A percentile compares a stretch with the other conserved stretches of the same genome.
These are phyloP conservation scores for Vachellia collinsii DNA, from an alignment of 306 rosid species.

Conservation along the genomic window DNA sequence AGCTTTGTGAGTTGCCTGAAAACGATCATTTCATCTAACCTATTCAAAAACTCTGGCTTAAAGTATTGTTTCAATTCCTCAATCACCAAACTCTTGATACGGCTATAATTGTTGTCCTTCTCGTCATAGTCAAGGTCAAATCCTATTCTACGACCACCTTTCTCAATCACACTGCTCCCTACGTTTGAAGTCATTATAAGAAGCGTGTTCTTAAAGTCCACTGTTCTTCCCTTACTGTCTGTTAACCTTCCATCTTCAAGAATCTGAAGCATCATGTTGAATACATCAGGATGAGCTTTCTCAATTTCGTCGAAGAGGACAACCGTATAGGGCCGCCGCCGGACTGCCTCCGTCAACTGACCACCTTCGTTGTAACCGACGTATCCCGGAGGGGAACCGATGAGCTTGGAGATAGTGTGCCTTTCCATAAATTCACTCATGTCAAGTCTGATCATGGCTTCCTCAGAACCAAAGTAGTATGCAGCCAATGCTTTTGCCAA, in stretches of 20 bases:
- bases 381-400: slow-evolving; percentile 97
- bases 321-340: slow-evolving; percentile 98
- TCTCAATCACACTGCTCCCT: slow-evolving; percentile 96
- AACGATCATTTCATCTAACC: slow-evolving; percentile 94
- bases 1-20: slow-evolving; percentile 90
- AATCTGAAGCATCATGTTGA: slow-evolving; percentile 98
- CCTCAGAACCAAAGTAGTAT: slow-evolving; percentile 95
- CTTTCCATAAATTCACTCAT: slow-evolving; percentile 99
- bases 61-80: slow-evolving; percentile 93
- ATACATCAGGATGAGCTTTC: slow-evolving; percentile 97
- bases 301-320: slow-evolving; percentile 96
- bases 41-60: slow-evolving; percentile 88
- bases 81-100: slow-evolving; percentile 89
- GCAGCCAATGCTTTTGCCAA: slow-evolving; percentile 96
- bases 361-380: slow-evolving; percentile 99
- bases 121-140: slow-evolving; percentile 90
- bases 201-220: slow-evolving; percentile 93
- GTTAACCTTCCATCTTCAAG: slow-evolving; percentile 95
- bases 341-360: slow-evolving; percentile 91
- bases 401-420: slow-evolving; percentile 93
- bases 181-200: slow-evolving; percentile 94
- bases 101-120: slow-evolving; percentile 85
- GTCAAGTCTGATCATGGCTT: slow-evolving; percentile 95
- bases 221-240: slow-evolving; percentile 92
- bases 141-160: slow-evolving; percentile 87